Percentiles rank a stretch among this genome's conserved stretches.
Evolutionary conservation across 495 filamentous ascomycete species (phyloP).

Genomic region (Glutinoglossum americanum): DNA sequence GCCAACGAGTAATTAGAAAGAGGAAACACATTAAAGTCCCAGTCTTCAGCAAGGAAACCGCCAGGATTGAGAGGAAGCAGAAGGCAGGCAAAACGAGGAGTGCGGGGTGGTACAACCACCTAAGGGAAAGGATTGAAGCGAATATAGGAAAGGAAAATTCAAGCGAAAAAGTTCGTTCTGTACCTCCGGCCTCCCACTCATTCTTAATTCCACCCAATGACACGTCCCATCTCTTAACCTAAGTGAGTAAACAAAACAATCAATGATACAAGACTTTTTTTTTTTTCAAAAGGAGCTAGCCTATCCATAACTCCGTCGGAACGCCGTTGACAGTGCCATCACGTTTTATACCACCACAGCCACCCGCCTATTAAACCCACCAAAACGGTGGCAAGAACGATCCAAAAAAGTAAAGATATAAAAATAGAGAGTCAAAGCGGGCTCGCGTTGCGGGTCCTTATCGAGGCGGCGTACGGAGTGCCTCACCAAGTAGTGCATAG

Average conservation of each 20-base stretch:
- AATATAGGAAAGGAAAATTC: background rate
- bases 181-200: background rate
- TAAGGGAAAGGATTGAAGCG: background rate
- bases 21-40: background rate
- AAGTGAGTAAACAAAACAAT: background rate
- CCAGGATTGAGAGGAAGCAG: background rate
- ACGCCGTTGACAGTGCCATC: background rate
- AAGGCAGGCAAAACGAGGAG: background rate
- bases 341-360: background rate
- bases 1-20: background rate
- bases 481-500: background rate
- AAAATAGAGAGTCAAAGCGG: too few relatives aligned
- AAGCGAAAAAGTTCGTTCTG: background rate
- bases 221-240: background rate
- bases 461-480: too few relatives aligned
- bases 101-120: background rate
- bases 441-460: too few relatives aligned
- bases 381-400: background rate
- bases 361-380: background rate
- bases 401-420: background rate
- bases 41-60: background rate
- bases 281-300: background rate
- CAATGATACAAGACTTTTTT: background rate
- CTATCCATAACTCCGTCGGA: background rate
- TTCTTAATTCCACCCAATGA: background rate